Evolutionary conservation across 2,329 filamentous ascomycete species (phyloP).

Genomic region (Aspergillus tanneri): DNA sequence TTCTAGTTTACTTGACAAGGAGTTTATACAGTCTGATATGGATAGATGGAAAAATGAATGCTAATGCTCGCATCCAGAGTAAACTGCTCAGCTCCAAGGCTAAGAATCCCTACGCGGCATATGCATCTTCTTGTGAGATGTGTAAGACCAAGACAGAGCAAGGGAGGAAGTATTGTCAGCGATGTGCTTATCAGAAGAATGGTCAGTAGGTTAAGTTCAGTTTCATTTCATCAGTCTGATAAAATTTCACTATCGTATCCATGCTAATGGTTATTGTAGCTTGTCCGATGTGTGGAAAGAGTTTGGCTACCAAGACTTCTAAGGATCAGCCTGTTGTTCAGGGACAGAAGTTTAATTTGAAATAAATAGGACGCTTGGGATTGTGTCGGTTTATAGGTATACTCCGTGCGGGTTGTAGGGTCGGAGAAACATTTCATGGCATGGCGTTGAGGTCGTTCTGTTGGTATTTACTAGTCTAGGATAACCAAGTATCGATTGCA

Average conservation of each 20-base stretch:
- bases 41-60: no score
- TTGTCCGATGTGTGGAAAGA: conserved; percentile 64
- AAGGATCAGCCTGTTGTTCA: conserved; percentile 55
- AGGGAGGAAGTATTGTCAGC: conserved; percentile 60
- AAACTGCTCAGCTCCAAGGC: conserved; percentile 64
- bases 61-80: conserved; percentile 46
- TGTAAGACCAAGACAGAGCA: conserved; percentile 66
- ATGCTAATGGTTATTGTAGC: conserved; percentile 40
- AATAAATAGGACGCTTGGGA: no score
- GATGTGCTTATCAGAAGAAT: conserved; percentile 63
- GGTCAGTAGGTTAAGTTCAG: conserved; percentile 42
- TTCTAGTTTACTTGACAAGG: neutral
- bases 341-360: conserved; percentile 63
- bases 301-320: conserved; percentile 45
- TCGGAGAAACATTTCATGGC: no score
- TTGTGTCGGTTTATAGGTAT: no score
- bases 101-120: conserved; percentile 65
- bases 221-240: neutral
- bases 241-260: neutral
- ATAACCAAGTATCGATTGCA: conserved; percentile 3
- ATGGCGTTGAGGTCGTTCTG: conserved; percentile 16
- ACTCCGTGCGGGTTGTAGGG: no score
- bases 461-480: neutral
- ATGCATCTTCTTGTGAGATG: conserved; percentile 59
- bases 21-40: no score